Conservation (phyloP, 768 basidiomycete genomes). For the Amyloporia xantha region DNA sequence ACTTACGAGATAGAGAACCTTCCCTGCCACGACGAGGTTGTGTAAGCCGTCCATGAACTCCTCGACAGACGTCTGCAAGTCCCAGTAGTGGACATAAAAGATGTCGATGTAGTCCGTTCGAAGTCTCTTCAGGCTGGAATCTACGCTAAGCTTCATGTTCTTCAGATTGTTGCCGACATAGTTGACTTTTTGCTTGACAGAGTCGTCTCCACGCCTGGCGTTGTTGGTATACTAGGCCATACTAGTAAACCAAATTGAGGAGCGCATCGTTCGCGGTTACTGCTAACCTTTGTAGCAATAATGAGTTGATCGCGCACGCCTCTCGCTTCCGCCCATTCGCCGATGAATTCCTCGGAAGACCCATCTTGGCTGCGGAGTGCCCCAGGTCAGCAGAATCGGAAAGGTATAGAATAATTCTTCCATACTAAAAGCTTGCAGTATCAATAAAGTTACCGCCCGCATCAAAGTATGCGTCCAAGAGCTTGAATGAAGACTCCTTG, state of each 20-base stretch:
- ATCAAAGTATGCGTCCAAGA: constrained; percentile 21
- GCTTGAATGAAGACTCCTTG: constrained; percentile 30
- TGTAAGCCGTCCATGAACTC: constrained; percentile 37
- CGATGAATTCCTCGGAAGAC: constrained; percentile 32
- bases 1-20: constrained; percentile 36
- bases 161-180: constrained; percentile 32
- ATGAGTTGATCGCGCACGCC: constrained; percentile 32
- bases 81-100: constrained; percentile 36
- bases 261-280: neutral
- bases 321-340: constrained; percentile 35
- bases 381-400: neutral
- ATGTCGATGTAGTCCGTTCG: constrained; percentile 36
- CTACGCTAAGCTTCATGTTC: constrained; percentile 24
- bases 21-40: constrained; percentile 33
- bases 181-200: constrained; percentile 29
- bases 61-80: constrained; percentile 28
- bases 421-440: constrained; percentile 31
- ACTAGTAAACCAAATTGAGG: constrained; percentile 1
- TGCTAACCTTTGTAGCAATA: constrained; percentile 22
- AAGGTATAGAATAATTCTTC: neutral
- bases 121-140: constrained; percentile 30
- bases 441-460: constrained; percentile 30
- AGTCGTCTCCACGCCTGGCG: constrained; percentile 13
- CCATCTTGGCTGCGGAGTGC: constrained; percentile 23
- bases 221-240: constrained; percentile 21